These are phyloP conservation scores for Blastocladiella britannica DNA, from an alignment of 192 early-diverging fungal genomes.

Conservation along the genomic window DNA sequence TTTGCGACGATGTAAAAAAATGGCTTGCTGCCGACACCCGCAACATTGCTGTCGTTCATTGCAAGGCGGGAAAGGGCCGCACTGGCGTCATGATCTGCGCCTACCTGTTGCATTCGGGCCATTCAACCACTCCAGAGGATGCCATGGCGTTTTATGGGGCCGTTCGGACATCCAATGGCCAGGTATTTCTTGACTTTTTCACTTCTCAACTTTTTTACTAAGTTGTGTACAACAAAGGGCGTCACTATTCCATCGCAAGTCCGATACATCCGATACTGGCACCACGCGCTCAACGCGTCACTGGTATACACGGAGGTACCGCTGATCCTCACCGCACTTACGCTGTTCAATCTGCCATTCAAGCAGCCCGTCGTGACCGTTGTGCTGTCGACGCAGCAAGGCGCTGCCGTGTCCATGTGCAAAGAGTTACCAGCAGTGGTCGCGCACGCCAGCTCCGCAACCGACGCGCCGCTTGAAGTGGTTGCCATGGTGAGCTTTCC, in stretches of 20 bases:
- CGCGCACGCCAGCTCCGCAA: too few species aligned
- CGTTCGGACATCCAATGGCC: constrained; percentile 20
- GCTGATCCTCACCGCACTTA: too few species aligned
- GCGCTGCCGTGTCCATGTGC: too few species aligned
- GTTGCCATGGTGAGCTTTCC: too few species aligned
- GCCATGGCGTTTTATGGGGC: constrained; percentile 24
- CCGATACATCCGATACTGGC: constrained; percentile 31
- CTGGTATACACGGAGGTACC: too few species aligned
- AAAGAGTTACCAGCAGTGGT: too few species aligned
- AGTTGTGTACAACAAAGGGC: constrained; percentile 11
- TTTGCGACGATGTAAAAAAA: constrained; percentile 24
- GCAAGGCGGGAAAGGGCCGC: constrained; percentile 44
- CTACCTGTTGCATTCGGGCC: constrained; percentile 18
- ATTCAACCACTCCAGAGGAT: constrained; percentile 9
- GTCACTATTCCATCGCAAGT: constrained; percentile 35
- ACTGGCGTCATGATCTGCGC: constrained; percentile 34
- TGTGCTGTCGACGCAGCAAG: too few species aligned
- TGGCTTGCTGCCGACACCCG: constrained; percentile 16
- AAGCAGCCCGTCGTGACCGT: too few species aligned
- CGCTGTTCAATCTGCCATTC: too few species aligned
- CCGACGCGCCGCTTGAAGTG: too few species aligned
- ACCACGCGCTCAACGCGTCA: constrained; percentile 14
- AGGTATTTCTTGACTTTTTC: too few species aligned
- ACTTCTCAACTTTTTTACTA: too few species aligned
- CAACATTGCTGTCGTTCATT: constrained; percentile 34